phyloP scores from a whole-genome alignment of 495 filamentous ascomycete species.

The Corynascus novoguineensis region DNA sequence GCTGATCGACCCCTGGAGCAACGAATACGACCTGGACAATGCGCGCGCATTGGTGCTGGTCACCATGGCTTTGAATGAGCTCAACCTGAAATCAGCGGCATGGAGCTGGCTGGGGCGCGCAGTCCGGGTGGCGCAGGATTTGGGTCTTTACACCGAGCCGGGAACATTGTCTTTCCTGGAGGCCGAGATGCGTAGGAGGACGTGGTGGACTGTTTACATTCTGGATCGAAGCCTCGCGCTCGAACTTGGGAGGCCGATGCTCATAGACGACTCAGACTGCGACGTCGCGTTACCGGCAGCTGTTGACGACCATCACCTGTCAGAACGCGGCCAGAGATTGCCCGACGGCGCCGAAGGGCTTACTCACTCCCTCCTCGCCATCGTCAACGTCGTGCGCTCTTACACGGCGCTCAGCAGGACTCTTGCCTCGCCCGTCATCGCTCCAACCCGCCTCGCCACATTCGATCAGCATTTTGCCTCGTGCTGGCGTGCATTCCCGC shows the following conservation, averaged over 20 bases:
- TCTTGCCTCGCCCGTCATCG: slow-evolving; percentile 61
- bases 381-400: slow-evolving; percentile 79
- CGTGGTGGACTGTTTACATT: slow-evolving; percentile 94
- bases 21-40: slow-evolving; percentile 75
- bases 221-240: slow-evolving; percentile 80
- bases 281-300: slow-evolving; percentile 74
- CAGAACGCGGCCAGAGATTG: slow-evolving; percentile 52
- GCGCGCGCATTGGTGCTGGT: slow-evolving; percentile 66
- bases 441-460: slow-evolving; percentile 61
- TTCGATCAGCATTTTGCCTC: slow-evolving; percentile 77
- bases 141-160: slow-evolving; percentile 76
- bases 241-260: slow-evolving; percentile 72
- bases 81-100: slow-evolving; percentile 81
- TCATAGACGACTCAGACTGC: slow-evolving; percentile 88
- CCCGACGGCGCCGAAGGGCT: slow-evolving; percentile 47
- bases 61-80: slow-evolving; percentile 77
- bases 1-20: slow-evolving; percentile 74
- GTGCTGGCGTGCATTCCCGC: slow-evolving; percentile 69
- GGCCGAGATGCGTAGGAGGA: slow-evolving; percentile 78
- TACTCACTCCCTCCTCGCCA: slow-evolving; percentile 63
- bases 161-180: slow-evolving; percentile 71
- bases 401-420: slow-evolving; percentile 72
- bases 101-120: slow-evolving; percentile 89
- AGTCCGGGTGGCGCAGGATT: slow-evolving; percentile 77
- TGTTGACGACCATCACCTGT: slow-evolving; percentile 76